Evolutionary conservation across 805 yeast species (phyloP).

Genomic region (Cyberlindnera mycetangii): DNA sequence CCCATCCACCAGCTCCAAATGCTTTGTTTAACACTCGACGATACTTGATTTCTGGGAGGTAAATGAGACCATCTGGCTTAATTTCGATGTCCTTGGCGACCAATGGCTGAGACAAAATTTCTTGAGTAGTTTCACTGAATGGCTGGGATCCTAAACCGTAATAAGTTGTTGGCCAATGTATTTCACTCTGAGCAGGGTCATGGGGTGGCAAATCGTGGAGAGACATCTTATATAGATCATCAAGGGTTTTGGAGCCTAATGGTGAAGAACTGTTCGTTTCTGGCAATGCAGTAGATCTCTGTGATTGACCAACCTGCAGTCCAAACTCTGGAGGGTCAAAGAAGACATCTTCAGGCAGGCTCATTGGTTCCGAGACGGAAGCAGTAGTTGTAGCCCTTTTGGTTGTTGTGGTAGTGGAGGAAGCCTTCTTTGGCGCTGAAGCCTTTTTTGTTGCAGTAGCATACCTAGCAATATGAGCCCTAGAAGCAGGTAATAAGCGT

Average conservation of each 20-base stretch:
- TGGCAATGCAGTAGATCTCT: conserved; percentile 3
- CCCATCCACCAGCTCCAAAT: conserved; percentile 99
- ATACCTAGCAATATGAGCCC: not conserved
- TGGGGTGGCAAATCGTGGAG: conserved; percentile 24
- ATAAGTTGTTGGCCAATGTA: conserved; percentile 85
- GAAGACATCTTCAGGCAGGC: conserved; percentile 10
- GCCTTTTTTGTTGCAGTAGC: conserved; percentile 2
- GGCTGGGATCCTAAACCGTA: conserved; percentile 83
- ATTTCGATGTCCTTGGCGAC: conserved; percentile 78
- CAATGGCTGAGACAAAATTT: conserved; percentile 60
- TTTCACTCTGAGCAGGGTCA: conserved; percentile 18
- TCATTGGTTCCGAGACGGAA: not conserved
- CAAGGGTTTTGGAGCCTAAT: conserved; percentile 19
- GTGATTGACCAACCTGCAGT: conserved; percentile 24
- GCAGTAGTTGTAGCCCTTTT: conserved; percentile 1
- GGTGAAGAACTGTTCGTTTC: conserved; percentile 2
- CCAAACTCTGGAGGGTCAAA: conserved; percentile 26
- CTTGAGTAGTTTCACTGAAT: conserved; percentile 58
- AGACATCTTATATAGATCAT: conserved; percentile 19
- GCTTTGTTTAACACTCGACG: conserved; percentile 85
- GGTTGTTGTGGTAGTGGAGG: not conserved
- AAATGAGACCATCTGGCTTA: conserved; percentile 91
- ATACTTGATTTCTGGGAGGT: conserved; percentile 93
- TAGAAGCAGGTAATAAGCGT: not conserved
- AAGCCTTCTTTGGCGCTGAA: conserved; percentile 3